These are phyloP conservation scores for Pseudocercospora macadamiae DNA, from an alignment of 2,329 filamentous ascomycete genomes.

Conservation along the genomic window DNA sequence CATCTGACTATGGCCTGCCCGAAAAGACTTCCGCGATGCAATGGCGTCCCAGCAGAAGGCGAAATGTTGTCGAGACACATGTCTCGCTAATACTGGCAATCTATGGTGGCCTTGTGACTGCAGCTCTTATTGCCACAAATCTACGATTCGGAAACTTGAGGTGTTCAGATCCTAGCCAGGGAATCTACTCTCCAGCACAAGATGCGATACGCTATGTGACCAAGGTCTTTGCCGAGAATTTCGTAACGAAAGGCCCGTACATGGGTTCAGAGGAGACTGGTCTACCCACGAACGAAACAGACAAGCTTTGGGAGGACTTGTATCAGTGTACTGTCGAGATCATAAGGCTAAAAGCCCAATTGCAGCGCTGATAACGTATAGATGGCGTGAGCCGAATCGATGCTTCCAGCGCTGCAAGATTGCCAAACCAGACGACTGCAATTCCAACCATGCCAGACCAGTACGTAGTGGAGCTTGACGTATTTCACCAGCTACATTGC, in stretches of 20 bases:
- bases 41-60: neutral
- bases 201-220: neutral
- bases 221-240: neutral
- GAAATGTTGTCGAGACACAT: neutral
- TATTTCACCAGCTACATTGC: neutral
- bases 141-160: neutral
- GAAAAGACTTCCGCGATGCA: neutral
- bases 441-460: neutral
- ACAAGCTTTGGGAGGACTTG: neutral
- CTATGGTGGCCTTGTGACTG: neutral
- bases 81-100: neutral
- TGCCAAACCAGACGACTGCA: neutral
- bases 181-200: neutral
- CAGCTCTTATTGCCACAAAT: neutral
- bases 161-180: neutral
- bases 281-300: neutral
- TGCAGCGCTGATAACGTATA: neutral
- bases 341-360: neutral
- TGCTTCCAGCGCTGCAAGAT: neutral
- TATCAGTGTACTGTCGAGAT: neutral
- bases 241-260: neutral
- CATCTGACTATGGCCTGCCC: neutral
- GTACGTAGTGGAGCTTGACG: neutral
- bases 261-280: neutral
- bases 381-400: neutral